Base-by-base conservation (phyloP, 768 basidiomycete species). In the Suillus weaverae region DNA sequence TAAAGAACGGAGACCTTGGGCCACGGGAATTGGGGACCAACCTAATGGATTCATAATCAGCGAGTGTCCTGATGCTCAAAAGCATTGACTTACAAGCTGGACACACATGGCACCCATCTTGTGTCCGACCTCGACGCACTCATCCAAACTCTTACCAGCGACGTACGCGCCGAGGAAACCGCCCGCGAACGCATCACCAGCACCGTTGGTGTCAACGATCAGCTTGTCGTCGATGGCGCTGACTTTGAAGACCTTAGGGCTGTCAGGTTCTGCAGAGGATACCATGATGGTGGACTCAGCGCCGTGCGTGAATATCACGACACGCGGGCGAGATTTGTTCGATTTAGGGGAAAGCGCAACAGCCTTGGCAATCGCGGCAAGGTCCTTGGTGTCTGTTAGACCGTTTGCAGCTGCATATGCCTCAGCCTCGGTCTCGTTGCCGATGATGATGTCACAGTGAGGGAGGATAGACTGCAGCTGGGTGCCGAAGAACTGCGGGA, bases 161-260 rank as follows among this genome's bases (percentile, higher is more conserved):
- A 93, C 88, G 63, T 86, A 82, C 2, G 90, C 96, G 60, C 94
- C 97, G 61, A 98, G 78, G 85, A 99, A 96, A 44, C 93, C 97
- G 64, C 97, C 97, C 32, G 95, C 95, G 71, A 99, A 99, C 50
- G 94, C 94, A 75, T 99, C 97, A 50, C 97, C 97, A 26, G 97
- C 97, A 60, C 94, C 97, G 77, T 99, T 99, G 56, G 97, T 99
- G 76, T 99, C 97, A 64, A 97, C 90, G 69, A 97, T 95, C 76
- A 89, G 71, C 46, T 81, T 83, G 62, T 84, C 82, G 54, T 73
- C 70, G 64, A 97, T 79, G 44, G 83, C 79, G 61, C 80, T 73
- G 59, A 97, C 93, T 4, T 80, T 64, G 76, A 81, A 90, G 18
- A 80, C 70, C 78, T 88, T 86, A 41, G 85, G 81, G 57, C 78